Base-by-base conservation (phyloP, 2,329 filamentous ascomycete genomes). In the Zymoseptoria pseudotritici region DNA sequence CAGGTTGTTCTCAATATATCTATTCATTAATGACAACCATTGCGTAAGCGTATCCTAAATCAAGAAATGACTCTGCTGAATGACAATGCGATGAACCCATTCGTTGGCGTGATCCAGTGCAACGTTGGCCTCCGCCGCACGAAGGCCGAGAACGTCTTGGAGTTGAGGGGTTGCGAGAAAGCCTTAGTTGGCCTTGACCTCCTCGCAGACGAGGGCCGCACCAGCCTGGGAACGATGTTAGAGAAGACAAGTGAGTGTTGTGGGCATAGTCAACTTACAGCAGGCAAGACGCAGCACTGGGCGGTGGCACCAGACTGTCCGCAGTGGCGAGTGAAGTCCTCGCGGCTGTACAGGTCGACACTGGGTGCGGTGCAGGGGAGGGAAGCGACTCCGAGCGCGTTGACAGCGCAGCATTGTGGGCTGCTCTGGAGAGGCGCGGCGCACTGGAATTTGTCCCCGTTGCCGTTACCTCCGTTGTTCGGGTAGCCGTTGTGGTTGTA, bases 391-490 rank as follows among this genome's bases (percentile, higher is more conserved):
- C 50, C 50, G 22, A 58, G 56, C 7, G 22, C 31, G 52, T 58
- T 36, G 26, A 54, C n/a, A 26, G 54, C 50, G 50, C 56, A 58
- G 56, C 56, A 58, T 20, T 58, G 50, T 3, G 55, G 24, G 13
- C 24, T 13, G 22, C 22, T 24, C n/a, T 52, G 50, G 13, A 52
- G 50, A 6, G 36, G 36, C 13, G 36, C 11, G 36, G 36, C 1
- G 36, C 36, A 46, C 36, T 46, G 6, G 13, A 17, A 46, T n/a
- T 46, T n/a, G 36, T n/a, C 36, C 17, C 50, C 50, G 17, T 52
- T 22, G 50, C 9, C n/a, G 20, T 50, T 50, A n/a, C 50, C 50
- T 11, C n/a, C 19, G n/a, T 21, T 9, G 50, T 19, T 10, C 10
- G 13, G 10, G n/a, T 51, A 17, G 9, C 54, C 50, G 20, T 19